Evolutionary conservation across 164 flowering plant species (phyloP).

Genomic region (Nymphaea thermarum): DNA sequence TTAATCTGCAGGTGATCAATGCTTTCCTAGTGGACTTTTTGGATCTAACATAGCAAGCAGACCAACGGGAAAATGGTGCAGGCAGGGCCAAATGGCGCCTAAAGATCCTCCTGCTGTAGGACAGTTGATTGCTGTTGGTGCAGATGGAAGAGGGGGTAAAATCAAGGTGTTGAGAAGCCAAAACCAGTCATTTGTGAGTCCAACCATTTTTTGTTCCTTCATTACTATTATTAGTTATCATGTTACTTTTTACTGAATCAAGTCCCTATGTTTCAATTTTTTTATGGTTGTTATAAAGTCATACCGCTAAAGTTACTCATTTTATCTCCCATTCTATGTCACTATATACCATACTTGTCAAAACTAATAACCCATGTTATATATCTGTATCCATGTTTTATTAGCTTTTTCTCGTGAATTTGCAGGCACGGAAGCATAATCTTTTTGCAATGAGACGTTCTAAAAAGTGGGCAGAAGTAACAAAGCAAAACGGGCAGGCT

Average conservation of each 20-base stretch:
- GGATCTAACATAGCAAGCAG: constrained; percentile 73
- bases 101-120: constrained; percentile 17
- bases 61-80: constrained; percentile 92
- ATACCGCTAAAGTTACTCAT: no score
- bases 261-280: not conserved
- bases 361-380: no score
- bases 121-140: constrained; percentile 62
- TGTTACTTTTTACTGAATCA: no score
- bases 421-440: constrained; percentile 14
- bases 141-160: constrained; percentile 95
- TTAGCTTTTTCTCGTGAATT: constrained; percentile 26
- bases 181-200: constrained; percentile 34
- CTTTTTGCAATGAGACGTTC: constrained; percentile 6
- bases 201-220: not conserved
- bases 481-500: constrained; percentile 34
- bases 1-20: constrained; percentile 32
- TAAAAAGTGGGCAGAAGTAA: constrained; percentile 41
- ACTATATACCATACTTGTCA: no score
- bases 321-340: no score
- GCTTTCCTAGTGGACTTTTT: constrained; percentile 63
- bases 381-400: no score
- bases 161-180: constrained; percentile 61
- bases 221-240: no score
- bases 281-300: no score
- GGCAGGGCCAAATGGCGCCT: constrained; percentile 13